Conservation (phyloP, 805 yeast species). For the Saccharomyces mikatae region DNA sequence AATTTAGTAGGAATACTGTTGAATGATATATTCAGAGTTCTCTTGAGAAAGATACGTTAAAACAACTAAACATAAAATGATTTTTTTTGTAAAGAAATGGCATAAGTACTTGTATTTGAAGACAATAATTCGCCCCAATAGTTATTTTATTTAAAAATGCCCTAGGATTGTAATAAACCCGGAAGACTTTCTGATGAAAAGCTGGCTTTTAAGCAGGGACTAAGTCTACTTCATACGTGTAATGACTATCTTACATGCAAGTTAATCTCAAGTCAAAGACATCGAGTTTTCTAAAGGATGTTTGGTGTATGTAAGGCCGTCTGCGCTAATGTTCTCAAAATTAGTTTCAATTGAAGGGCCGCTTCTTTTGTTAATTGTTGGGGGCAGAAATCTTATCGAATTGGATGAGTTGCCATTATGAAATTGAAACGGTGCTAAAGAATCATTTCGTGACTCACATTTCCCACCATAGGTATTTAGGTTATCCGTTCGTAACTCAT, state of each 20-base stretch:
- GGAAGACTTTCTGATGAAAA: neutral
- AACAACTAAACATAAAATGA: neutral
- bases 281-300: neutral
- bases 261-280: neutral
- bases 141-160: neutral
- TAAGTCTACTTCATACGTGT: too few relatives aligned
- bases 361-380: conserved; percentile 6
- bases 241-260: neutral
- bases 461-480: neutral
- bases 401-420: neutral
- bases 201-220: too few relatives aligned
- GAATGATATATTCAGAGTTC: too few relatives aligned
- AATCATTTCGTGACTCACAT: conserved; percentile 2
- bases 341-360: conserved; percentile 13
- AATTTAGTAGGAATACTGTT: too few relatives aligned
- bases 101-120: too few relatives aligned
- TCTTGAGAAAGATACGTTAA: neutral
- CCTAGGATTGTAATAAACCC: neutral
- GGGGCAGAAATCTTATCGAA: conserved; percentile 4
- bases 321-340: conserved; percentile 12
- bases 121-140: neutral
- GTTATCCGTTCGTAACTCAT: neutral
- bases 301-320: conserved; percentile 3
- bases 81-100: too few relatives aligned
- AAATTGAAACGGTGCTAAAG: neutral